A percentile compares a stretch with the other conserved stretches of the same genome.
phyloP scores from a whole-genome alignment of 257 asterid species.

The Solanum etuberosum region DNA sequence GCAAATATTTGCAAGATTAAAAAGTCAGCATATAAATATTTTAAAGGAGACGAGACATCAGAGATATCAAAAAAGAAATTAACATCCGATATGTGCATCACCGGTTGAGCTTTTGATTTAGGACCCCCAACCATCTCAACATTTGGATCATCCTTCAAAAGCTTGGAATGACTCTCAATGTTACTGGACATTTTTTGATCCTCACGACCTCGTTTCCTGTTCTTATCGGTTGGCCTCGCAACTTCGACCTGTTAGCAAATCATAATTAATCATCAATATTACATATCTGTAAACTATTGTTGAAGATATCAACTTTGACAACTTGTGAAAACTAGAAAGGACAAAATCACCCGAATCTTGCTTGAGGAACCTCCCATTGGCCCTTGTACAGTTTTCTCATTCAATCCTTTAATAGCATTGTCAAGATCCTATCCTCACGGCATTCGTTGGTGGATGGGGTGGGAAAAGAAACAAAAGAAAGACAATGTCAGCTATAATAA shows the following conservation, averaged over 20 bases:
- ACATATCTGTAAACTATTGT: not conserved
- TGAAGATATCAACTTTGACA: not conserved
- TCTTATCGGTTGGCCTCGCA: conserved; percentile 70
- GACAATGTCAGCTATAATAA: not conserved
- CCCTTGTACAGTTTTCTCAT: conserved; percentile 56
- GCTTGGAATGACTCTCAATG: conserved; percentile 33
- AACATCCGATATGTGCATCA: conserved; percentile 2
- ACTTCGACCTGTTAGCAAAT: conserved; percentile 67
- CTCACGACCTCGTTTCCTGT: conserved; percentile 68
- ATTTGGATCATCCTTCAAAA: conserved; percentile 17
- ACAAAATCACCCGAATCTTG: conserved; percentile 55
- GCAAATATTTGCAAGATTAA: not conserved
- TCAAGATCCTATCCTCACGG: conserved; percentile 54
- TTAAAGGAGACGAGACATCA: not conserved
- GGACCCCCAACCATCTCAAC: conserved; percentile 16
- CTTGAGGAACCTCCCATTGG: conserved; percentile 42
- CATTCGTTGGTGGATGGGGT: conserved; percentile 8
- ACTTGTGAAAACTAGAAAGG: not conserved
- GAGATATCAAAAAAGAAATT: not conserved
- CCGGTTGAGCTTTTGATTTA: conserved; percentile 29
- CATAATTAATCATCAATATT: not conserved
- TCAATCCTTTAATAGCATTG: conserved; percentile 54
- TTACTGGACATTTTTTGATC: conserved; percentile 30
- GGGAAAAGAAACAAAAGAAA: not conserved
- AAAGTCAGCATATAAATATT: not conserved